Evolutionary conservation across 2,329 filamentous ascomycete genomes (phyloP).

Genomic region (Seiridium unicorne): DNA sequence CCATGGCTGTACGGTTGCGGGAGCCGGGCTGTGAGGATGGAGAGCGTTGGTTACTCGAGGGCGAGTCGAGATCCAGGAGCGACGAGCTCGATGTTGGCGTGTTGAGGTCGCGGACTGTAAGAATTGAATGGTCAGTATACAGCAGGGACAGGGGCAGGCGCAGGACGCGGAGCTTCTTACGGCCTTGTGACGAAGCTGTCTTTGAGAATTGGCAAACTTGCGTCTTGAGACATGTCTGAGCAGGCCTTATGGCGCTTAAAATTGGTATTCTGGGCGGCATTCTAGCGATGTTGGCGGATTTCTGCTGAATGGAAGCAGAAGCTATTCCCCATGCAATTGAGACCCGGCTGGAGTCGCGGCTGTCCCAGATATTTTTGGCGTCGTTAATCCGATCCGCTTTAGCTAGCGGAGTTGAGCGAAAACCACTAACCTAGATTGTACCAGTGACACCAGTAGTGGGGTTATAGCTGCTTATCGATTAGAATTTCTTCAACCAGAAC

Average conservation of each 20-base stretch:
- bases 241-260: slow-evolving; percentile 20
- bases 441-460: too few species aligned
- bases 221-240: slow-evolving; percentile 15
- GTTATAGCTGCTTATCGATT: too few species aligned
- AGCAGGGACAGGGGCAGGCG: neutral
- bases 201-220: slow-evolving; percentile 23
- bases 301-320: slow-evolving; percentile 6
- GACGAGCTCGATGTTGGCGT: slow-evolving; percentile 14
- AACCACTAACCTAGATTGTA: neutral
- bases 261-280: slow-evolving; percentile 41
- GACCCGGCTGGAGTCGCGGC: neutral
- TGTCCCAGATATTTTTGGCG: slow-evolving; percentile 11
- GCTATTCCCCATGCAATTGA: slow-evolving; percentile 4
- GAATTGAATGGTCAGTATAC: too few species aligned
- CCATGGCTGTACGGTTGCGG: slow-evolving; percentile 6
- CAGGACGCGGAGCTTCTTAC: slow-evolving; percentile 10
- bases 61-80: slow-evolving; percentile 21
- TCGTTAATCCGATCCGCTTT: neutral
- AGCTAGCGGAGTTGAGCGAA: neutral
- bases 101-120: slow-evolving; percentile 5
- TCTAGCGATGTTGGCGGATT: slow-evolving; percentile 15
- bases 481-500: too few species aligned
- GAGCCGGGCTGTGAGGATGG: neutral
- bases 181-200: slow-evolving; percentile 16
- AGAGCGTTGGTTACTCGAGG: neutral